Evolutionary conservation across 75 land plant genomes (phyloP).

Genomic region (Pinus taeda): DNA sequence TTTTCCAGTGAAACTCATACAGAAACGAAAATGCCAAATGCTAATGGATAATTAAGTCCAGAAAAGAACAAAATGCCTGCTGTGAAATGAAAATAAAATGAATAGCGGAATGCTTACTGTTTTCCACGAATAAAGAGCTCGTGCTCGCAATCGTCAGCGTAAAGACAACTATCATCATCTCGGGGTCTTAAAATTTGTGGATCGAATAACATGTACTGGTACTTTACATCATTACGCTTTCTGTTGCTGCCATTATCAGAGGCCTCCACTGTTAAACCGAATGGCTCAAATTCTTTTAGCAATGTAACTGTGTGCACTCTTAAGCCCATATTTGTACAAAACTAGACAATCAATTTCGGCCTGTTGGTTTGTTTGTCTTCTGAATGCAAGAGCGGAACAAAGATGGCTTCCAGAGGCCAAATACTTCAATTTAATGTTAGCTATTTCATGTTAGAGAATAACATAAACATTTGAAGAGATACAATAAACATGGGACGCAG

Average conservation of each 20-base stretch:
- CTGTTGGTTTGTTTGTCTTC: no score
- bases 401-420: no score
- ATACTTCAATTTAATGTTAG: no score
- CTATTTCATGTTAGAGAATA: no score
- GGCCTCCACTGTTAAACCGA: slow-evolving; percentile 66
- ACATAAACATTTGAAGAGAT: no score
- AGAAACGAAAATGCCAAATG: no score
- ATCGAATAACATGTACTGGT: slow-evolving; percentile 73
- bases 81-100: not conserved
- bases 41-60: no score
- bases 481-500: no score
- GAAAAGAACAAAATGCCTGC: not conserved
- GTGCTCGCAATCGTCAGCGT: slow-evolving; percentile 52
- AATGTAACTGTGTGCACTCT: slow-evolving; percentile 48
- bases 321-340: no score
- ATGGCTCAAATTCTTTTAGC: slow-evolving; percentile 83
- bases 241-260: slow-evolving; percentile 33
- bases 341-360: no score
- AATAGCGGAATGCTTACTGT: slow-evolving; percentile 26
- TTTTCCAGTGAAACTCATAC: no score
- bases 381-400: no score
- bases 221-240: slow-evolving; percentile 18
- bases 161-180: slow-evolving; percentile 19
- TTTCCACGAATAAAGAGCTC: slow-evolving; percentile 89
- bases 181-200: slow-evolving; percentile 40